Evolutionary conservation across 495 filamentous ascomycete genomes (phyloP).

Genomic region (Neurospora hispaniola): DNA sequence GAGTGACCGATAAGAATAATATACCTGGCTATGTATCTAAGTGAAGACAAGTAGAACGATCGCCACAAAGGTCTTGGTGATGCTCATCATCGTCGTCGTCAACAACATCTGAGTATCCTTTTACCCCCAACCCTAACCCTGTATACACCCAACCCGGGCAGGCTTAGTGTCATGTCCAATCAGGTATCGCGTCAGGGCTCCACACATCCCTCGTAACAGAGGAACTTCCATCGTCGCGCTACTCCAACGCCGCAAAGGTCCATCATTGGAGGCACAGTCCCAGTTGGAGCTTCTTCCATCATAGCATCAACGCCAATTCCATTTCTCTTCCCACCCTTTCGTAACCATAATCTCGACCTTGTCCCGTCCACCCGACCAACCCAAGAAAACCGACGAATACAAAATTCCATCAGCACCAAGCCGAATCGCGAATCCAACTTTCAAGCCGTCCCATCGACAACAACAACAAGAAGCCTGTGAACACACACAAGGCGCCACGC

Average conservation of each 20-base stretch:
- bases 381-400: background rate
- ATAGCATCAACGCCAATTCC: background rate
- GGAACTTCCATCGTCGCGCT: background rate
- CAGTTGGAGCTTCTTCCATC: background rate
- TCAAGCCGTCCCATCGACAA: background rate
- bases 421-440: background rate
- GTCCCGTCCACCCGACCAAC: background rate
- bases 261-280: background rate
- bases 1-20: too few species aligned
- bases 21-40: too few species aligned
- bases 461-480: background rate
- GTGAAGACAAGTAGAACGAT: too few species aligned
- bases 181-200: background rate
- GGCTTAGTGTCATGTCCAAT: background rate
- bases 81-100: background rate
- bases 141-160: fast-evolving
- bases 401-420: background rate
- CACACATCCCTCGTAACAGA: background rate
- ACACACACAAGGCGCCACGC: background rate
- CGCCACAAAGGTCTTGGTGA: background rate
- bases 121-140: background rate
- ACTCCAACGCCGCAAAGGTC: background rate
- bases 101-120: background rate
- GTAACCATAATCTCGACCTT: background rate
- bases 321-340: background rate